These are phyloP conservation scores for Ogataea ganodermae DNA, from an alignment of 805 yeast species.

Conservation along the genomic window DNA sequence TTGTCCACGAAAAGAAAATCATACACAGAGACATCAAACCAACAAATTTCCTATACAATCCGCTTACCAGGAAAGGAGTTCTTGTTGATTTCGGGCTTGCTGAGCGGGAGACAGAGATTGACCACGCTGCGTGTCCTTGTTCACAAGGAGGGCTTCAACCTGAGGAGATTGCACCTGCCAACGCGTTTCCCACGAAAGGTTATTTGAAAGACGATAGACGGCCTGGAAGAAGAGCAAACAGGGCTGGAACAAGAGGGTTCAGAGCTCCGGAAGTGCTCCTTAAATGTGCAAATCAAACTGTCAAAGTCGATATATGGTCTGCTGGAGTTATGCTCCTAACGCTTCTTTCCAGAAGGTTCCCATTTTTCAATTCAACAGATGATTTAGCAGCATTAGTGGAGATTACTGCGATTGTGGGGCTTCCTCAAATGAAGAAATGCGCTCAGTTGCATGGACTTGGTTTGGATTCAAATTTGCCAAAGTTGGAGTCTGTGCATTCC, in stretches of 20 bases:
- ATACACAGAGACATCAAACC: constrained; percentile 92
- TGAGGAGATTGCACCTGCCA: constrained; percentile 36
- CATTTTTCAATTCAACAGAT: constrained; percentile 91
- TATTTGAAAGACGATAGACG: constrained; percentile 86
- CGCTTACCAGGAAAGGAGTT: constrained; percentile 69
- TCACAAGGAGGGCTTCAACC: constrained; percentile 38
- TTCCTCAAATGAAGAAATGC: constrained; percentile 66
- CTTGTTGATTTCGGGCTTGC: constrained; percentile 93
- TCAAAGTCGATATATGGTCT: constrained; percentile 88
- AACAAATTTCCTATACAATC: constrained; percentile 70
- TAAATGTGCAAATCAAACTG: constrained; percentile 81
- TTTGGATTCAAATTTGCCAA: constrained; percentile 64
- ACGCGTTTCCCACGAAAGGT: constrained; percentile 52
- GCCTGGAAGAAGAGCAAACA: constrained; percentile 88
- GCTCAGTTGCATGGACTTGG: constrained; percentile 89
- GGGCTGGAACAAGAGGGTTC: constrained; percentile 96
- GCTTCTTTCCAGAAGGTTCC: constrained; percentile 76
- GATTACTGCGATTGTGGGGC: constrained; percentile 78
- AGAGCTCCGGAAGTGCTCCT: constrained; percentile 91
- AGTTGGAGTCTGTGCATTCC: constrained; percentile 47
- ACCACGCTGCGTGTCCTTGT: constrained; percentile 57
- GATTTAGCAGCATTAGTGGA: constrained; percentile 92
- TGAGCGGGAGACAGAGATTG: constrained; percentile 51
- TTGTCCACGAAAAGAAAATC: constrained; percentile 76
- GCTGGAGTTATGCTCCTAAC: constrained; percentile 88